A percentile compares a stretch with the other conserved stretches of the same genome.
phyloP scores from a whole-genome alignment of 1,284 basidiomycete genomes.

The Puccinia triticina region DNA sequence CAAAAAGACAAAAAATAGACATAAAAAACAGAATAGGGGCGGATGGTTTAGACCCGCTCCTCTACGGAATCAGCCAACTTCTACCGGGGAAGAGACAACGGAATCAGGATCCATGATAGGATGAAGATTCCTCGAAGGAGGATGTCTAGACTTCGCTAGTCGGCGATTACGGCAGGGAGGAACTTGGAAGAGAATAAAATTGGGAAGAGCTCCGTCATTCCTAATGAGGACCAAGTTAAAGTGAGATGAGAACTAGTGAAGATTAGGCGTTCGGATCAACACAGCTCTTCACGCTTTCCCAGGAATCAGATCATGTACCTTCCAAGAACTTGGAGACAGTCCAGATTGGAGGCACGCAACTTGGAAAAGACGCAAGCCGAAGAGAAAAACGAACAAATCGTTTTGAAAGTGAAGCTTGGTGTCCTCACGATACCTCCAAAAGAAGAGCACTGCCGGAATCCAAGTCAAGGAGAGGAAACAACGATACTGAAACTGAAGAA shows the following conservation, averaged over 20 bases:
- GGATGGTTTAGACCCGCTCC: conserved; percentile 14
- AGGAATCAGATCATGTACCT: conserved; percentile 5
- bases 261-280: conserved; percentile 1
- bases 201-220: conserved; percentile 31
- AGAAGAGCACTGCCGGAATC: not conserved
- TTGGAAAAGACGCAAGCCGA: conserved; percentile 32
- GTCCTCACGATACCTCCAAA: conserved; percentile 15
- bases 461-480: conserved; percentile 22
- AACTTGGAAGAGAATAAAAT: conserved; percentile 25
- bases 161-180: not conserved
- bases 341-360: conserved; percentile 14
- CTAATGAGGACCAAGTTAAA: conserved; percentile 30
- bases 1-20: conserved; percentile 36
- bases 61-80: not conserved
- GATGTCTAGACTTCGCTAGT: conserved; percentile 26
- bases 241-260: conserved; percentile 2
- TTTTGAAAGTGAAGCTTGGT: conserved; percentile 21
- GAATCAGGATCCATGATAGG: not conserved
- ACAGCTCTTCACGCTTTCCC: conserved; percentile 24
- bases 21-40: conserved; percentile 42
- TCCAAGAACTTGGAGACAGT: not conserved
- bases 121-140: not conserved
- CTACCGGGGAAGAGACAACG: conserved; percentile 4
- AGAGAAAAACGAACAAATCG: conserved; percentile 6
- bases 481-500: conserved; percentile 5